Evolutionary conservation across 345 rosid species (phyloP), one percentile per base, ranked within the genome.

Genomic region (Passiflora organensis): DNA sequence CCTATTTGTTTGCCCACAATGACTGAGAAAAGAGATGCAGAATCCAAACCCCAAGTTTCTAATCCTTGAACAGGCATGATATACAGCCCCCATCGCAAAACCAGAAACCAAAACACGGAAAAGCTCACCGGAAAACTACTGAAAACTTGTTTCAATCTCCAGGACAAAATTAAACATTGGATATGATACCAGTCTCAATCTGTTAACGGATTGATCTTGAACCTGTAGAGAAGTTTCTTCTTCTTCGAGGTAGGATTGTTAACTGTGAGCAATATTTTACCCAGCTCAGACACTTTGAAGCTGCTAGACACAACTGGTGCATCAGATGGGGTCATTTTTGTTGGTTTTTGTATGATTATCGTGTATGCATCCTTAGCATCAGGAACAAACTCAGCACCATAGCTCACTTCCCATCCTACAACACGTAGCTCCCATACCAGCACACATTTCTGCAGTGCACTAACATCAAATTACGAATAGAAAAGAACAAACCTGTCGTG

Each of bases 141-240:
- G n/a, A 8, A 41, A 41, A 41, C 3, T 41, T 11, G 13, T 8
- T 41, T 41, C 43, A 41, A 41, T 41, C 14, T 41, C 43, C n/a
- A 34, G 25, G 14, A 41, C 3, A 4, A 13, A 41, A 1, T 1
- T 41, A 41, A 5, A 41, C n/a, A 15, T 15, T 15, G n/a, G 13
- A 41, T 12, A 41, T 11, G 5, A 41, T 2, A 39, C 0, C 43
- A 41, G n/a, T 25, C 47, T 76, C 45, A 76, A 46, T 67, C 60
- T 19, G 69, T 56, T 49, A 48, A 24, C 28, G 66, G 58, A 32
- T 68, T 74, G 66, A 58, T 62, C 77, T 76, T 76, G 42, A 66
- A 76, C 58, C 85, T 73, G 55, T 74, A 76, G 59, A 80, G 73
- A 17, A 77, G 68, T 52, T 70, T 72, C 79, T 76, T 80, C 82